Evolutionary conservation across 139 green algal species (phyloP), one percentile per base, ranked within the genome.

Genomic region (Chlamydomonas eustigma): DNA sequence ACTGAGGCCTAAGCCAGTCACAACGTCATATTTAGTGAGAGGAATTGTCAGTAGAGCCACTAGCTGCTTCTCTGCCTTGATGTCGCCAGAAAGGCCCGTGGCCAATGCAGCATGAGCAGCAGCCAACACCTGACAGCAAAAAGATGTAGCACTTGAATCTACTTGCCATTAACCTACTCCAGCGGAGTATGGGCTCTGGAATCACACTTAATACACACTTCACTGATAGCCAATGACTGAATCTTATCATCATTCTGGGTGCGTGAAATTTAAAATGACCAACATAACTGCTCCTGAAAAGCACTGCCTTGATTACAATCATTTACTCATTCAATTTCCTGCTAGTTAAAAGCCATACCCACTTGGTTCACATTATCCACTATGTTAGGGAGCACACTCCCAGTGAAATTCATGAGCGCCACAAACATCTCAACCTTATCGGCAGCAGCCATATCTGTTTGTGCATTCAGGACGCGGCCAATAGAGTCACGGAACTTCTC

Each of bases 341-440:
- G n/a, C n/a, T n/a, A n/a, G n/a, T n/a, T 18, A 58, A 44, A 28
- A 78, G 74, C 69, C 4, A 12, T 31, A 64, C 44, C 44, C 44
- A 58, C 44, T 77, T 83, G 70, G 73, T 90, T 84, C 6, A 86
- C 80, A 37, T 87, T 84, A 2, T 72, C 76, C 71, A 85, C 66
- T 33, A 72, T 69, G 39, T 84, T 77, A 0, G 84, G 84, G 76
- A 86, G 79, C 39, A 89, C 84, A 51, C 71, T 76, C 18, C 70
- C 87, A 0, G 87, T 89, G 83, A 98, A 98, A 35, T 79, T 75
- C 80, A 96, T 81, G 44, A 98, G 81, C 5, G 92, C 91, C 3
- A 85, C 84, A 80, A 95, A 93, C 81, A 98, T 92, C 37, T 92
- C 88, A 36, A 94, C 90, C 58, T 70, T 63, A 34, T 82, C 71